phyloP scores from a whole-genome alignment of 495 filamentous ascomycete species.

The Penicillium herquei region DNA sequence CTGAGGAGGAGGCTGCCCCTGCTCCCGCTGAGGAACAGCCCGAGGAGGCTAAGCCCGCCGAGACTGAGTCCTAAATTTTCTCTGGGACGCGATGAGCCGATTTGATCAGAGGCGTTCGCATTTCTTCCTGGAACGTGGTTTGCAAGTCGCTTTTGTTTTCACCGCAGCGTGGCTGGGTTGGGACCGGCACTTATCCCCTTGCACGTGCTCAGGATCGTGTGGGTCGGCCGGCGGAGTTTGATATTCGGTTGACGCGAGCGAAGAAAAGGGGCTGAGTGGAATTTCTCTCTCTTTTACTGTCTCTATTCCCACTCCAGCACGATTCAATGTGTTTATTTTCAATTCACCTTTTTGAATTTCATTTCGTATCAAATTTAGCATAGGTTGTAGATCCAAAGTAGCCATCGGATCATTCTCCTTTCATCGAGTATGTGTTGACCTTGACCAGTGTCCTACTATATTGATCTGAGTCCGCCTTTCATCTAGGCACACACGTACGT shows the following conservation, averaged over 20 bases:
- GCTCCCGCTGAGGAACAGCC: slow-evolving; percentile 41
- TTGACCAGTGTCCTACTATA: too few species aligned
- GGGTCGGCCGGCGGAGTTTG: slow-evolving; percentile 51
- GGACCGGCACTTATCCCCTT: slow-evolving; percentile 39
- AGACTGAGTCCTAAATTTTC: slow-evolving; percentile 28
- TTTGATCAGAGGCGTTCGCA: slow-evolving; percentile 35
- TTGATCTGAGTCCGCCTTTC: too few species aligned
- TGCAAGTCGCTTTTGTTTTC: slow-evolving; percentile 41
- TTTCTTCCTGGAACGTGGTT: slow-evolving; percentile 41
- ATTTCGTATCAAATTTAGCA: not conserved
- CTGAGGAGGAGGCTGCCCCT: slow-evolving; percentile 45
- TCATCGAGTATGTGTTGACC: too few species aligned
- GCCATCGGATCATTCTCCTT: too few species aligned
- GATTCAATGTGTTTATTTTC: slow-evolving; percentile 48
- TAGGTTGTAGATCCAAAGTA: too few species aligned
- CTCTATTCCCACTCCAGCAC: slow-evolving; percentile 50
- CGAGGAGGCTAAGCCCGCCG: slow-evolving; percentile 44
- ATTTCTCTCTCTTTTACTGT: slow-evolving; percentile 51
- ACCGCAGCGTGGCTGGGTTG: slow-evolving; percentile 42
- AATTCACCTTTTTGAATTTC: slow-evolving; percentile 18
- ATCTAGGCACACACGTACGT: too few species aligned
- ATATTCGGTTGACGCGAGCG: slow-evolving; percentile 48
- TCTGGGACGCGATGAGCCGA: slow-evolving; percentile 16
- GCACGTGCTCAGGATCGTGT: slow-evolving; percentile 41
- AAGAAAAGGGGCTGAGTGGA: slow-evolving; percentile 49